Conservation (phyloP, 176 grass and related monocot genomes). For the Elaeis guineensis region DNA sequence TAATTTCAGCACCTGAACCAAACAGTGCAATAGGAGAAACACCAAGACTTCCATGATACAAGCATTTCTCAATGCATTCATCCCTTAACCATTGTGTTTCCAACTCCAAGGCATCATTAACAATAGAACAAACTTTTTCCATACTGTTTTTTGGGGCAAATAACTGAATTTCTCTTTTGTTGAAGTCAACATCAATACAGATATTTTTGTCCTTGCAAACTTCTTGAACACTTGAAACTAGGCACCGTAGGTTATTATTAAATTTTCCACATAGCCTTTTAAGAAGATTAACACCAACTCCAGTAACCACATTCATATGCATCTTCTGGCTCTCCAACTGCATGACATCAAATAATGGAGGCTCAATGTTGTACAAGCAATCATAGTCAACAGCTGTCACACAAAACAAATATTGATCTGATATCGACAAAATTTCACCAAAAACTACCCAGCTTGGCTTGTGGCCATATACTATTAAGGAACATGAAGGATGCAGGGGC, state of each 20-base stretch:
- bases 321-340: conserved; percentile 62
- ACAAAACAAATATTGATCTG: conserved; percentile 87
- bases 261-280: conserved; percentile 63
- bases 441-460: conserved; percentile 93
- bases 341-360: conserved; percentile 34
- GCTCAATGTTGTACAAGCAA: conserved; percentile 35
- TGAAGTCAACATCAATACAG: conserved; percentile 63
- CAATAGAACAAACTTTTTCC: conserved; percentile 38
- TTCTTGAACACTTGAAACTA: conserved; percentile 43
- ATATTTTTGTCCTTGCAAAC: conserved; percentile 55
- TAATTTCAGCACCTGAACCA: conserved; percentile 89
- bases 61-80: conserved; percentile 64
- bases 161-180: conserved; percentile 42
- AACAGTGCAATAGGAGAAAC: conserved; percentile 51
- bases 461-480: conserved; percentile 49
- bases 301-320: conserved; percentile 55
- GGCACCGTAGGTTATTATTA: conserved; percentile 57
- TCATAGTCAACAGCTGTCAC: conserved; percentile 74
- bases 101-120: conserved; percentile 42
- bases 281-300: conserved; percentile 46
- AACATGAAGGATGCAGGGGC: conserved; percentile 79
- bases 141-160: conserved; percentile 58
- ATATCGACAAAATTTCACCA: conserved; percentile 68
- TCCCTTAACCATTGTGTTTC: conserved; percentile 54
- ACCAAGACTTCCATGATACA: conserved; percentile 40